Evolutionary conservation across 306 rosid species (phyloP).

Genomic region (Quercus agrifolia): DNA sequence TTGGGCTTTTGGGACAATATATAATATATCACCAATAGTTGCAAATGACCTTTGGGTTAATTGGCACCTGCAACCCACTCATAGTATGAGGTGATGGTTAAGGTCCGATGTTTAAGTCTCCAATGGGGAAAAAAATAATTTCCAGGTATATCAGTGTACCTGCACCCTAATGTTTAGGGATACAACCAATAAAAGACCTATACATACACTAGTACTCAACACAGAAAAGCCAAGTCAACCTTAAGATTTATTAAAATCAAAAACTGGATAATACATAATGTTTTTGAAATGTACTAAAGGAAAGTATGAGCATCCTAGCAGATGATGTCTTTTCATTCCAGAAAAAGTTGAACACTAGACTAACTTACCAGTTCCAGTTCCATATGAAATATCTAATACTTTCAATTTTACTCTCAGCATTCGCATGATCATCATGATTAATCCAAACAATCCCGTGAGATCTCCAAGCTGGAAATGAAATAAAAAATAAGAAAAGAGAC

Average conservation of each 20-base stretch:
- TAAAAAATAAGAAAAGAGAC: neutral
- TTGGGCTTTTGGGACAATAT: no score
- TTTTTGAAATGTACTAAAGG: neutral
- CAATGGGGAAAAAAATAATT: no score
- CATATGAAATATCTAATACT: conserved; percentile 71
- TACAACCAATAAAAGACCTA: neutral
- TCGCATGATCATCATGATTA: conserved; percentile 73
- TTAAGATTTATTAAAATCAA: neutral
- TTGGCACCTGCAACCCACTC: no score
- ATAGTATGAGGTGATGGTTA: no score
- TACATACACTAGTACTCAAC: neutral
- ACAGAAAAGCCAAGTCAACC: neutral
- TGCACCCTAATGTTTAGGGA: neutral
- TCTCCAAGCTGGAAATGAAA: conserved; percentile 74
- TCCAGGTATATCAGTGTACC: neutral
- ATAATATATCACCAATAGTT: no score
- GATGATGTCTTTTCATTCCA: conserved; percentile 10
- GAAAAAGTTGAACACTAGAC: neutral
- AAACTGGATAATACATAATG: neutral
- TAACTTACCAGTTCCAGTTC: conserved; percentile 66
- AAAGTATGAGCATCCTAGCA: neutral
- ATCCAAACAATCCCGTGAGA: conserved; percentile 80
- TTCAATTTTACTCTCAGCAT: conserved; percentile 73
- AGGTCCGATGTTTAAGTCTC: no score
- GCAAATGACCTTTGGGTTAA: no score